Percentiles rank a stretch among this genome's conserved stretches.
Evolutionary conservation across 2,329 filamentous ascomycete species (phyloP).

Genomic region (Stachybotrys elegans): DNA sequence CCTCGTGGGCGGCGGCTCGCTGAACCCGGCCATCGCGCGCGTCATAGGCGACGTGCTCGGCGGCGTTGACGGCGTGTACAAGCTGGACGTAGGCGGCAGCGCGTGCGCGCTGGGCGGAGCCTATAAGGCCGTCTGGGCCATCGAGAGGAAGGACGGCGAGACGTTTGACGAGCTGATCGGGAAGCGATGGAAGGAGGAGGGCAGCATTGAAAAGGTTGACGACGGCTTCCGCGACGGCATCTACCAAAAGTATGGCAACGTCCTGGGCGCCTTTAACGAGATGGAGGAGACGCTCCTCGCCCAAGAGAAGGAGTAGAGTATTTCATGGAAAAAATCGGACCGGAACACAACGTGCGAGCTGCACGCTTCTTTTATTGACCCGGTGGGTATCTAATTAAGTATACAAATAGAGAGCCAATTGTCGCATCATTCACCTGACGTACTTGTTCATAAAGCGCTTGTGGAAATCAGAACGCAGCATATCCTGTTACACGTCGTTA

Average conservation of each 20-base stretch:
- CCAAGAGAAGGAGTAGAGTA: constrained; percentile 22
- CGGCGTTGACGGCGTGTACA: constrained; percentile 83
- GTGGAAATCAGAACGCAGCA: constrained; percentile 93
- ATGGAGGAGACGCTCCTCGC: constrained; percentile 65
- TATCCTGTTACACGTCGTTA: constrained; percentile 49
- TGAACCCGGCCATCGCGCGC: constrained; percentile 83
- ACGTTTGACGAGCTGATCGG: constrained; percentile 87
- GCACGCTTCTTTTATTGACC: too few relatives aligned
- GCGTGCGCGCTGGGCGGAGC: constrained; percentile 91
- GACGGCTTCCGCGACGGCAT: constrained; percentile 71
- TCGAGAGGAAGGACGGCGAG: constrained; percentile 63
- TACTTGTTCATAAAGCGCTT: constrained; percentile 87
- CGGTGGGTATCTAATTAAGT: constrained; percentile 23
- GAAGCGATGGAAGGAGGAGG: constrained; percentile 77
- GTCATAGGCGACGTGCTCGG: constrained; percentile 86
- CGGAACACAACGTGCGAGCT: too few relatives aligned
- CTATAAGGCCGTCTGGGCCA: constrained; percentile 93
- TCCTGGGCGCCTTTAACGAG: constrained; percentile 69
- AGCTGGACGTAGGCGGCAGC: constrained; percentile 89
- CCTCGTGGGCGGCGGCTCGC: constrained; percentile 86
- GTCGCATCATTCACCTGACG: constrained; percentile 39
- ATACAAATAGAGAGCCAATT: background rate
- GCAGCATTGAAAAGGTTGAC: constrained; percentile 76
- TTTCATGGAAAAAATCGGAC: too few relatives aligned
- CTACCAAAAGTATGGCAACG: constrained; percentile 73